Evolutionary conservation across 495 filamentous ascomycete genomes (phyloP).

Genomic region (Penicillium simplicissimum): DNA sequence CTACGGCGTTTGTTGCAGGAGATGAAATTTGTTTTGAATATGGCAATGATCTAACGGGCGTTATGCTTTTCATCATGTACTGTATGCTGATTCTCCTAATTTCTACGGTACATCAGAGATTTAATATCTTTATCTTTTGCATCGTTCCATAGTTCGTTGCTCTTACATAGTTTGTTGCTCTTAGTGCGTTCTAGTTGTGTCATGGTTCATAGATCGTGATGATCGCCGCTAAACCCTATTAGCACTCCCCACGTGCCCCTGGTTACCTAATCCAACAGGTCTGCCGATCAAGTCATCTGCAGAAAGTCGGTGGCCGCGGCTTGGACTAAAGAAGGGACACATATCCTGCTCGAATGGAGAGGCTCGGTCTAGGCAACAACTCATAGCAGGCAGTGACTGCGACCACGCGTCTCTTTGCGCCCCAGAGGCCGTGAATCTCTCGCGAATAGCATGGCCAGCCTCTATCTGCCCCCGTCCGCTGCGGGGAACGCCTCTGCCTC

Average conservation of each 20-base stretch:
- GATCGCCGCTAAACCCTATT: conserved; percentile 15
- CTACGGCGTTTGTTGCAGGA: neutral
- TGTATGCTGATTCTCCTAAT: too few species aligned
- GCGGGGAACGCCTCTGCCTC: conserved; percentile 32
- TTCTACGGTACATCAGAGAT: neutral
- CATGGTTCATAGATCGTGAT: neutral
- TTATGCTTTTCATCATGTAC: neutral
- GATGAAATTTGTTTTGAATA: neutral
- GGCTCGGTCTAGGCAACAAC: neutral
- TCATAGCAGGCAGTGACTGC: neutral
- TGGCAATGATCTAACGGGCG: neutral
- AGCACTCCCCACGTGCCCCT: conserved; percentile 10
- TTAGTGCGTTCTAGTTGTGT: too few species aligned
- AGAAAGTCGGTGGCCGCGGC: conserved; percentile 2
- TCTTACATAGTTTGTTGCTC: too few species aligned
- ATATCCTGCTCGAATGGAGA: conserved; percentile 3
- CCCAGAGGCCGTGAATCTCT: neutral
- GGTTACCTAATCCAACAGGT: conserved; percentile 16
- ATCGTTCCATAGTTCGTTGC: too few species aligned
- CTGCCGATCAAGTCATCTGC: conserved; percentile 11
- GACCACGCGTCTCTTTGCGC: conserved; percentile 1
- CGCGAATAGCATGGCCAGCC: conserved; percentile 24
- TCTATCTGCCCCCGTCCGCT: conserved; percentile 29
- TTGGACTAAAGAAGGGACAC: neutral
- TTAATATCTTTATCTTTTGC: neutral